Percentiles rank a stretch among this genome's conserved stretches.
phyloP scores from a whole-genome alignment of 179 eudicot species.

The Gypsophila paniculata region DNA sequence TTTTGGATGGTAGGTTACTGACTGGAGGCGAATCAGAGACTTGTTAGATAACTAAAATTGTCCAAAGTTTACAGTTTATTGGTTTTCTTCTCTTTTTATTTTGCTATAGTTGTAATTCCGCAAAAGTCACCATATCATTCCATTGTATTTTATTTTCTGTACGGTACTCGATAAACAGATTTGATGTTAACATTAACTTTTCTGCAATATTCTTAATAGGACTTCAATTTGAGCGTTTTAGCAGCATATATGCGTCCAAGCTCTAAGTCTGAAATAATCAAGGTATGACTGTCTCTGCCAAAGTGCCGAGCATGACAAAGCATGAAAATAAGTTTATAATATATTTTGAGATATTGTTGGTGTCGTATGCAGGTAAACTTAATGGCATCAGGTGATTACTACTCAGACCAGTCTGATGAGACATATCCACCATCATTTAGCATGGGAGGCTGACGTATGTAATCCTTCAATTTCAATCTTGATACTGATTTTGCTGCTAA shows the following conservation, averaged over 20 bases:
- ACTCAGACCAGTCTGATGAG: conserved; percentile 25
- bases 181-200: neutral
- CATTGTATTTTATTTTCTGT: neutral
- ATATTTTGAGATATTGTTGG: neutral
- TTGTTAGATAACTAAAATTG: neutral
- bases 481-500: neutral
- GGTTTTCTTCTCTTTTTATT: neutral
- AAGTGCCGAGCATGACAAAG: too few relatives aligned
- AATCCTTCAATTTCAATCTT: neutral
- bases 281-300: conserved; percentile 38
- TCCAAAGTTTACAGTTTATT: neutral
- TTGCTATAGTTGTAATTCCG: neutral
- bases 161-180: neutral
- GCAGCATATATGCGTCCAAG: conserved; percentile 61
- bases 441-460: conserved; percentile 29
- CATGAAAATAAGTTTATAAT: neutral
- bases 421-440: conserved; percentile 28
- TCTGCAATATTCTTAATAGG: conserved; percentile 33
- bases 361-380: conserved; percentile 27
- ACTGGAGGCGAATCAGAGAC: neutral
- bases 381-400: conserved; percentile 27
- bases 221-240: conserved; percentile 69
- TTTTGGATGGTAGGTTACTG: neutral
- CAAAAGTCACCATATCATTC: neutral
- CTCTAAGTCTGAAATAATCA: conserved; percentile 76